Conservation (phyloP, 108 stramenopile genomes). For the Skeletonema potamos region DNA sequence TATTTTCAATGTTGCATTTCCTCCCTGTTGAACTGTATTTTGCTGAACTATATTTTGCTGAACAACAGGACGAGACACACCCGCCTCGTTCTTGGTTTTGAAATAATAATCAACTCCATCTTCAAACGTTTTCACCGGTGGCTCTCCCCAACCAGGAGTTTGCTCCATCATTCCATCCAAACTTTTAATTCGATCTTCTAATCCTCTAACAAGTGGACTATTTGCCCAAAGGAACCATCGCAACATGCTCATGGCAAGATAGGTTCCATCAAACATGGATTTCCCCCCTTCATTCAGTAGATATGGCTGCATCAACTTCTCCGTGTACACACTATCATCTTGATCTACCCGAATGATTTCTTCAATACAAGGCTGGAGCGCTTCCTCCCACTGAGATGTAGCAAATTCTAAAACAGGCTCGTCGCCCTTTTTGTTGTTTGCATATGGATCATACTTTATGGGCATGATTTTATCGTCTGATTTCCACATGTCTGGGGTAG, state of each 20-base stretch:
- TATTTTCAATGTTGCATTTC: not conserved
- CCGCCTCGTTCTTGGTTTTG: not conserved
- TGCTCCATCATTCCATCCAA: not conserved
- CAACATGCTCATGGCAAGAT: slow-evolving; percentile 11
- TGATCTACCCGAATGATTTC: slow-evolving; percentile 30
- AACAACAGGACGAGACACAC: not conserved
- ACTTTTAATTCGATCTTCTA: not conserved
- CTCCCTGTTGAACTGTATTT: too few relatives aligned
- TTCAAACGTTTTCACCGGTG: not conserved
- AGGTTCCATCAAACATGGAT: slow-evolving; percentile 29
- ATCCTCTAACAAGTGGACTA: not conserved
- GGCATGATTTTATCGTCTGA: slow-evolving; percentile 11
- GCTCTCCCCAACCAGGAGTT: not conserved
- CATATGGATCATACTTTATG: slow-evolving; percentile 5
- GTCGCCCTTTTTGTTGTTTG: not conserved
- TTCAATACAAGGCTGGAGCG: slow-evolving; percentile 26
- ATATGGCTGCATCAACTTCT: slow-evolving; percentile 26
- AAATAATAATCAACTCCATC: not conserved
- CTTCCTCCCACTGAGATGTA: slow-evolving; percentile 9
- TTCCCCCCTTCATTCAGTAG: slow-evolving; percentile 1
- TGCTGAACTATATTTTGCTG: not conserved
- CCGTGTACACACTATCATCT: slow-evolving; percentile 19
- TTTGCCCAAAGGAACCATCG: slow-evolving; percentile 10
- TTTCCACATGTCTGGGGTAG: slow-evolving; percentile 21
- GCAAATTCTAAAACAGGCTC: slow-evolving; percentile 9